Conservation (phyloP, 495 filamentous ascomycete species). For the Neurospora sp. region DNA sequence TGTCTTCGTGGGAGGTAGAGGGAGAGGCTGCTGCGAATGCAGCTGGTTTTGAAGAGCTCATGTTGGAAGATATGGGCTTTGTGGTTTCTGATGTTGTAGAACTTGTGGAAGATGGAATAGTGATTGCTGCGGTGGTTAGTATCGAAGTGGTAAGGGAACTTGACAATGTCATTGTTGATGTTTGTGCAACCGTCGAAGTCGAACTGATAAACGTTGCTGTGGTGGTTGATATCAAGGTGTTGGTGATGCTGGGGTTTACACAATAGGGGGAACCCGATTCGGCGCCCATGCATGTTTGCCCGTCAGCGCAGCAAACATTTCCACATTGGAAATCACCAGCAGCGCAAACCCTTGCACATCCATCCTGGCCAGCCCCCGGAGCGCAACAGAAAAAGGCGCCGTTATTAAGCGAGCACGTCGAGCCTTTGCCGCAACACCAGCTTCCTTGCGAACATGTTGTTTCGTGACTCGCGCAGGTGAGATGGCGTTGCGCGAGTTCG, state of each 20-base stretch:
- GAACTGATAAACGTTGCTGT: neutral
- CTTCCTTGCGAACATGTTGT: slow-evolving; percentile 11
- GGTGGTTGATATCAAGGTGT: neutral
- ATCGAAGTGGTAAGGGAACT: neutral
- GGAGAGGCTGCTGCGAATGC: neutral
- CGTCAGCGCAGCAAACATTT: slow-evolving; percentile 13
- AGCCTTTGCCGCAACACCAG: slow-evolving; percentile 13
- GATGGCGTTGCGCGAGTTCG: neutral
- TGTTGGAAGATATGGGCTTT: neutral
- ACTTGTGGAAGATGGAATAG: neutral
- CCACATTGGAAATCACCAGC: slow-evolving; percentile 17
- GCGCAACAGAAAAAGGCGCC: slow-evolving; percentile 15
- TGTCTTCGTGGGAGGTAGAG: neutral
- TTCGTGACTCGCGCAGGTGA: slow-evolving; percentile 6
- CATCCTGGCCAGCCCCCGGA: slow-evolving; percentile 1
- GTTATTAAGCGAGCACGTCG: slow-evolving; percentile 7
- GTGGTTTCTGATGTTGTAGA: neutral
- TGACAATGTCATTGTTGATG: neutral
- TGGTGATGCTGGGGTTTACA: neutral
- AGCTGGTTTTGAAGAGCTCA: neutral
- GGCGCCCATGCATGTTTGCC: slow-evolving; percentile 10
- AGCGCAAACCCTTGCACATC: slow-evolving; percentile 11
- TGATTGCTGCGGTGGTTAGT: neutral
- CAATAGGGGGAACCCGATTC: slow-evolving; percentile 7
- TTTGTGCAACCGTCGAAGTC: neutral